phyloP scores from a whole-genome alignment of 1,284 basidiomycete genomes.

The Irpex lacteus region DNA sequence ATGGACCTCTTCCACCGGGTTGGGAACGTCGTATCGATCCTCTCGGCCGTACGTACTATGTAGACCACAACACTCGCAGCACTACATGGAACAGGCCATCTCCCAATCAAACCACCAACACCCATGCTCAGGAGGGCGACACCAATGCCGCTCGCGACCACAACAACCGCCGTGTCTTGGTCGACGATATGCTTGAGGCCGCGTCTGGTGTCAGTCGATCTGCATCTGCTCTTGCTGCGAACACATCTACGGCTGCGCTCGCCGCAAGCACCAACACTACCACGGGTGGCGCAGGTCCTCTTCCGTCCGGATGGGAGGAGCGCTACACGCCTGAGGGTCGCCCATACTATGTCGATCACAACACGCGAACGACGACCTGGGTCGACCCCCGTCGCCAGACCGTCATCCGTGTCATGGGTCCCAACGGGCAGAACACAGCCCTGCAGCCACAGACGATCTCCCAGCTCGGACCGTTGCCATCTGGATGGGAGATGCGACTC shows the following conservation, averaged over 20 bases:
- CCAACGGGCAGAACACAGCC: slow-evolving; percentile 69
- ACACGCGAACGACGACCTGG: slow-evolving; percentile 97
- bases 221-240: slow-evolving; percentile 26
- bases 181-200: slow-evolving; percentile 59
- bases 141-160: slow-evolving; percentile 54
- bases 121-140: slow-evolving; percentile 42
- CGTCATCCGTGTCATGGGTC: slow-evolving; percentile 74
- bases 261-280: slow-evolving; percentile 33
- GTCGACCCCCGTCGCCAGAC: slow-evolving; percentile 92
- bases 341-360: slow-evolving; percentile 97
- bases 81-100: slow-evolving; percentile 91
- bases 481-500: slow-evolving; percentile 97
- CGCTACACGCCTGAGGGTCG: slow-evolving; percentile 96
- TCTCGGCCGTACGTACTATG: slow-evolving; percentile 85
- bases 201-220: slow-evolving; percentile 28
- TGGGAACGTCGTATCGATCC: slow-evolving; percentile 95
- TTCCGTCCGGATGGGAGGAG: slow-evolving; percentile 98
- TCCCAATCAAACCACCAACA: slow-evolving; percentile 40
- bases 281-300: slow-evolving; percentile 60
- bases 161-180: slow-evolving; percentile 56
- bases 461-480: slow-evolving; percentile 92
- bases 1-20: slow-evolving; percentile 79
- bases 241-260: slow-evolving; percentile 33
- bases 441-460: slow-evolving; percentile 80
- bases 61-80: slow-evolving; percentile 89